These are phyloP conservation scores for Fusarium sp. DNA, from an alignment of 2,329 filamentous ascomycete species.

Conservation along the genomic window DNA sequence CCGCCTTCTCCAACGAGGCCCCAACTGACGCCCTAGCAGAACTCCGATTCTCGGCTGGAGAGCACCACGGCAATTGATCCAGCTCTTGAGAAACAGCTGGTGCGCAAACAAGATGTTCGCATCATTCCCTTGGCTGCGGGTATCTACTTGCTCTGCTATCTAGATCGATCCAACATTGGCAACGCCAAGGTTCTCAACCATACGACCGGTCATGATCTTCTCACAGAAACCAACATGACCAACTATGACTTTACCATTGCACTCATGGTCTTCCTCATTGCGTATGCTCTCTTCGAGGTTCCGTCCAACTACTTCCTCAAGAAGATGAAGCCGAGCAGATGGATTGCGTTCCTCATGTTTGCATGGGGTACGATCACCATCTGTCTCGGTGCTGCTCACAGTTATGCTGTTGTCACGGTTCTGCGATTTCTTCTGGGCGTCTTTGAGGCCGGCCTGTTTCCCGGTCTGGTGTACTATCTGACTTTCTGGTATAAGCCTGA, in stretches of 20 bases:
- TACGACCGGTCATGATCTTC: conserved; percentile 48
- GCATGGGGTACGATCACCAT: conserved; percentile 55
- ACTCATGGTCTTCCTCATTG: conserved; percentile 52
- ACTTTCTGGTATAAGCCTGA: conserved; percentile 78
- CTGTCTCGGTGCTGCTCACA: conserved; percentile 55
- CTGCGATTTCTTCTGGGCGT: conserved; percentile 49
- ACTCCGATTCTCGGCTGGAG: conserved; percentile 24
- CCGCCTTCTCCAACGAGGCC: background rate
- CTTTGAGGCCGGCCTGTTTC: conserved; percentile 47
- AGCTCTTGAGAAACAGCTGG: conserved; percentile 13
- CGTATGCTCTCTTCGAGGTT: conserved; percentile 69
- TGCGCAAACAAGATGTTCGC: conserved; percentile 36
- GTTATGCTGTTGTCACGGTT: conserved; percentile 48
- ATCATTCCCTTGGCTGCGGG: conserved; percentile 41
- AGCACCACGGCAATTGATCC: conserved; percentile 10
- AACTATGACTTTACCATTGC: conserved; percentile 68
- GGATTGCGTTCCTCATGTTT: conserved; percentile 51
- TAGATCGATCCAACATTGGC: conserved; percentile 64
- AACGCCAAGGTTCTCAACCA: conserved; percentile 54
- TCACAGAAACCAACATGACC: conserved; percentile 59
- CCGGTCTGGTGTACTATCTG: conserved; percentile 53
- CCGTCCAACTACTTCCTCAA: conserved; percentile 60
- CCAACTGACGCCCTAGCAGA: conserved; percentile 9
- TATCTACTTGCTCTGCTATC: conserved; percentile 57
- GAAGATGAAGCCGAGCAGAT: conserved; percentile 60